Evolutionary conservation across 202 grass and related monocot genomes (phyloP), one percentile per base, ranked within the genome.

Genomic region (Schoenoplectus triqueter): DNA sequence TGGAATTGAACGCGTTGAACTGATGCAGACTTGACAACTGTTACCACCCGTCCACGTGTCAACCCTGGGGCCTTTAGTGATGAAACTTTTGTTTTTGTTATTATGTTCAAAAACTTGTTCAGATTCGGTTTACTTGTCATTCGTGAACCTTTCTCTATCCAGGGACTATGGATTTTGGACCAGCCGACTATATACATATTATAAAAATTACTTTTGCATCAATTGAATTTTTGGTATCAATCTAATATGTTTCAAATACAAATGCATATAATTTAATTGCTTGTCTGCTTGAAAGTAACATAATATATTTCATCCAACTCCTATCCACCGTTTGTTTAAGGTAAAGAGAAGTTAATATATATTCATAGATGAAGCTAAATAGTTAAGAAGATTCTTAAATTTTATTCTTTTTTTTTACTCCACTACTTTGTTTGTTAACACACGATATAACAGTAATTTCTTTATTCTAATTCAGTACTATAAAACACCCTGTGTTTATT

Each of bases 41-140:
- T n/a, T 55, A 41, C 66, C 14, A 2, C 18, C 71, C 64, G 47
- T 59, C 41, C 81, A 83, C 66, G 81, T 83, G 81, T 83, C 75
- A 9, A 60, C 22, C 54, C 39, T 61, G 31, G 3, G 1, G 3
- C 39, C 44, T 44, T 45, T 0, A 57, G 2, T 41, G 10, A 41
- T 57, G 11, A 31, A 31, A 31, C 31, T 31, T 31, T 31, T 31
- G 31, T 31, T 31, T 31, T 31, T 31, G 31, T 31, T 31, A 31
- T 31, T 31, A 31, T 31, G 9, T 3, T 59, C 4, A 14, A 56
- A 79, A 79, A 61, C 2, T 79, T 44, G 0, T 2, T 1, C 0
- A 56, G 31, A 61, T 79, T 18, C 11, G 75, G 75, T 79, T 45
- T 79, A 79, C 55, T 9, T 61, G n/a, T 60, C 21, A 61, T 79